Percentiles rank a stretch among this genome's conserved stretches.
Conservation (phyloP, 352 stramenopile genomes). For the Globisporangium barbulae region DNA sequence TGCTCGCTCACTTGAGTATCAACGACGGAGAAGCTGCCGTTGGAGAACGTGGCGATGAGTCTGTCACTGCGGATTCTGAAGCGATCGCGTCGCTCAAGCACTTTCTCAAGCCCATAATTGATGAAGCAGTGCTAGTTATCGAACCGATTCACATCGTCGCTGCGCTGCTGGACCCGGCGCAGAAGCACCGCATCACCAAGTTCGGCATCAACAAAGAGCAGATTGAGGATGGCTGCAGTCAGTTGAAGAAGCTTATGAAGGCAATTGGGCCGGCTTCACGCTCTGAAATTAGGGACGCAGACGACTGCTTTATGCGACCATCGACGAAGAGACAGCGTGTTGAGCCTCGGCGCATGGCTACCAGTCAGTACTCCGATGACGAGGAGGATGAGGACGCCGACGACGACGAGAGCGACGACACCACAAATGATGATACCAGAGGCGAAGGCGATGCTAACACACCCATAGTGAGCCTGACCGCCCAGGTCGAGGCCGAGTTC, state of each 20-base stretch:
- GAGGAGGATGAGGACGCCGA: neutral
- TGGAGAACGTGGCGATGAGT: neutral
- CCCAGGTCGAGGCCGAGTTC: neutral
- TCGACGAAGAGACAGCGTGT: neutral
- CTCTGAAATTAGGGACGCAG: neutral
- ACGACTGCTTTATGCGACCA: neutral
- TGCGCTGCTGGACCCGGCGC: slow-evolving; percentile 1
- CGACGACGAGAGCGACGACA: neutral
- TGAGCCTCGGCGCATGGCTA: neutral
- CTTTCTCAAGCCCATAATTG: neutral
- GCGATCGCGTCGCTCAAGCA: neutral
- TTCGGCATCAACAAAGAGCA: neutral
- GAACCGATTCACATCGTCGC: slow-evolving; percentile 1
- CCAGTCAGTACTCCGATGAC: slow-evolving; percentile 4
- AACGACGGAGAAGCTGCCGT: neutral
- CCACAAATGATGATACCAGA: neutral
- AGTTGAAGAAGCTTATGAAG: slow-evolving; percentile 3
- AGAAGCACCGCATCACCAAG: neutral
- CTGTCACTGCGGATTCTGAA: neutral
- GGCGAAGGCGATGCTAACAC: neutral
- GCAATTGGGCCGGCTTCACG: neutral
- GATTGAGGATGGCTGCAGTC: neutral
- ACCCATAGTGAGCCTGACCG: neutral
- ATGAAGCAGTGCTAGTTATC: neutral
- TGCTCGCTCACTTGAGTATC: neutral